Conservation (phyloP, 2,329 filamentous ascomycete genomes). For the Clonostachys solani region DNA sequence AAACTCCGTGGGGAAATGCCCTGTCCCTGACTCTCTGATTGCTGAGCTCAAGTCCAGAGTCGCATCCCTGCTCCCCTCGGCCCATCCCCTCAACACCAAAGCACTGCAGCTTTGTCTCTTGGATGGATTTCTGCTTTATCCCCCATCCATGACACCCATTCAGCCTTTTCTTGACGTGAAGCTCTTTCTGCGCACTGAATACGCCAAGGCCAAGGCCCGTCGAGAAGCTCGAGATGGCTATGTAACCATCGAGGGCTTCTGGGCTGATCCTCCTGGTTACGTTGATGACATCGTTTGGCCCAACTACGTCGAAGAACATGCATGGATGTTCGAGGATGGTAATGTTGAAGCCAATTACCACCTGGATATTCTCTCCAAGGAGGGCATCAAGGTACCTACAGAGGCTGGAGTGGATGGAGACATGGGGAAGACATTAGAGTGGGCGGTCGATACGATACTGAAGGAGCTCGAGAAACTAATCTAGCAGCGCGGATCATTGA, state of each 20-base stretch:
- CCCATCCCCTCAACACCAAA: conserved; percentile 25
- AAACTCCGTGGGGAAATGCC: conserved; percentile 54
- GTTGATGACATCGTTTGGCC: conserved; percentile 96
- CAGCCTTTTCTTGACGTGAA: conserved; percentile 65
- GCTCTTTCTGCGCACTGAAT: conserved; percentile 72
- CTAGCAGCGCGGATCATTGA: no score
- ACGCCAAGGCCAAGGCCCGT: conserved; percentile 57
- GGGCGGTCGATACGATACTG: conserved; percentile 64
- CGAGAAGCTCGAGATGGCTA: conserved; percentile 70
- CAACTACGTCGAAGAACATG: conserved; percentile 79
- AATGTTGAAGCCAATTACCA: conserved; percentile 59
- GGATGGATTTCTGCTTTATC: conserved; percentile 86
- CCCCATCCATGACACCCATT: conserved; percentile 48
- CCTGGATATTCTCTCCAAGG: conserved; percentile 33
- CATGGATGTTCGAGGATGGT: conserved; percentile 70
- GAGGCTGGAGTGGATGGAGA: conserved; percentile 43
- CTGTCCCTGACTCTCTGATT: conserved; percentile 44
- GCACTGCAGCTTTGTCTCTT: conserved; percentile 62
- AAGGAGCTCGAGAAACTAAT: conserved; percentile 6
- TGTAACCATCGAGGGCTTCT: conserved; percentile 84
- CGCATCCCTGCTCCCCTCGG: conserved; percentile 35
- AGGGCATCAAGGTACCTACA: conserved; percentile 44
- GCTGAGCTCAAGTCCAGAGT: conserved; percentile 41
- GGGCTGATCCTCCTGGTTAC: conserved; percentile 91
- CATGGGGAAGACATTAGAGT: conserved; percentile 59